Evolutionary conservation across 202 grass and related monocot species (phyloP), one percentile per base, ranked within the genome.

Genomic region (Digitaria exilis): DNA sequence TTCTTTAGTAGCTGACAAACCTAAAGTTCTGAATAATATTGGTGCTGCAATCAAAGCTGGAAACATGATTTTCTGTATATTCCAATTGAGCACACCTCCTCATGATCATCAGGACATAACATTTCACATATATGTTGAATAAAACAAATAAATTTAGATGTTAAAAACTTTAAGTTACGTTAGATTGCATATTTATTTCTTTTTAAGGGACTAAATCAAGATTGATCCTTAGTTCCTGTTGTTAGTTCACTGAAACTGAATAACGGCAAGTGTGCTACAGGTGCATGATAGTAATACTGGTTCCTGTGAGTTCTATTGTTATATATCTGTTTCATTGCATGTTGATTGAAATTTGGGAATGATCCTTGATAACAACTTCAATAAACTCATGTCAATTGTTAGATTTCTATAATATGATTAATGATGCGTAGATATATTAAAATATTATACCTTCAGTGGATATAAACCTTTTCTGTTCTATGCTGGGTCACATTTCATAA

Each of bases 401-500:
- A 55, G 18, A 55, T 54, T 26, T 43, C 3, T 17, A 51, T 18
- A 62, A 52, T 19, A 26, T n/a, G 34, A 82, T 43, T 65, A 22
- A n/a, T n/a, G n/a, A 66, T 42, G 63, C 30, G n/a, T 84, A 31
- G n/a, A 32, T 65, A 22, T 71, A 30, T 42, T 19, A 51, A n/a
- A n/a, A n/a, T 29, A 14, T 63, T 73, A 6, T 28, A 26, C 45
- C 58, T 41, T 48, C 48, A 4, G 11, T 60, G 51, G 56, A 7
- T 22, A 62, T 82, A 42, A 29, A 37, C 64, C 64, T 37, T 54
- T 19, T 42, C n/a, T 62, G 21, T 69, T 77, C 19, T 61, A 10
- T 76, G 25, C 44, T 83, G 26, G 58, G 44, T 57, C 22, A 7
- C 18, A 57, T 30, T 21, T 60, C 35, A 74, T 80, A 56, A 67